Percentiles rank a stretch among this genome's conserved stretches.
Evolutionary conservation across 192 early-diverging fungal species (phyloP).

Genomic region (Backusella australiensis): DNA sequence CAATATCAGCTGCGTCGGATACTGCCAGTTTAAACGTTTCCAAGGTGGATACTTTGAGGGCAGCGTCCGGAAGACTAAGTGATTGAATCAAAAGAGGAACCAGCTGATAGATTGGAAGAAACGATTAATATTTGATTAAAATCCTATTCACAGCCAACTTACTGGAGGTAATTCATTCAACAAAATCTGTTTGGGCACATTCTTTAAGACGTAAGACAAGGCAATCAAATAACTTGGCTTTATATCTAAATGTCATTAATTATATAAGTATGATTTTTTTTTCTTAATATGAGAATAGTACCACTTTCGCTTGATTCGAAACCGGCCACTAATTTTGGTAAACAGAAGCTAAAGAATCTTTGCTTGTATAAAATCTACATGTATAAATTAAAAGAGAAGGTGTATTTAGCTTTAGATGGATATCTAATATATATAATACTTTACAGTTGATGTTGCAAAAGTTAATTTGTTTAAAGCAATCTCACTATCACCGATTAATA

Average conservation of each 20-base stretch:
- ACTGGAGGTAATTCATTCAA: slow-evolving; percentile 74
- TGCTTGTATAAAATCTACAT: slow-evolving; percentile 79
- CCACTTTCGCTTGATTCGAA: slow-evolving; percentile 47
- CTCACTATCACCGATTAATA: slow-evolving; percentile 71
- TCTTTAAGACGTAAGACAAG: slow-evolving; percentile 76
- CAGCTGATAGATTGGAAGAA: slow-evolving; percentile 44
- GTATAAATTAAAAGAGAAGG: slow-evolving; percentile 23
- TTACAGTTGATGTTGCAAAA: slow-evolving; percentile 63
- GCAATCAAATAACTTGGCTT: slow-evolving; percentile 77
- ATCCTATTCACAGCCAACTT: slow-evolving; percentile 21
- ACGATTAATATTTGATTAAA: background rate
- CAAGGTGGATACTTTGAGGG: slow-evolving; percentile 71
- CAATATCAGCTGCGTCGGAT: slow-evolving; percentile 64
- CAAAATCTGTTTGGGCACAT: slow-evolving; percentile 82
- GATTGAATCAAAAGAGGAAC: slow-evolving; percentile 81
- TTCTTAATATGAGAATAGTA: slow-evolving; percentile 2
- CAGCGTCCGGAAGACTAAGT: slow-evolving; percentile 58
- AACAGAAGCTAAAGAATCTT: slow-evolving; percentile 75
- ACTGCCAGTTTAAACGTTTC: slow-evolving; percentile 74
- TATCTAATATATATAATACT: background rate
- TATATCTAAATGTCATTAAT: slow-evolving; percentile 33
- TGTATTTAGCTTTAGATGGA: background rate
- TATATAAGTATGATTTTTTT: background rate
- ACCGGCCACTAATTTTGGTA: slow-evolving; percentile 63
- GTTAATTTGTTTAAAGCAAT: slow-evolving; percentile 69